A percentile compares a stretch with the other conserved stretches of the same genome.
Evolutionary conservation across 345 rosid species (phyloP).

Genomic region (Eucalyptus regnans): DNA sequence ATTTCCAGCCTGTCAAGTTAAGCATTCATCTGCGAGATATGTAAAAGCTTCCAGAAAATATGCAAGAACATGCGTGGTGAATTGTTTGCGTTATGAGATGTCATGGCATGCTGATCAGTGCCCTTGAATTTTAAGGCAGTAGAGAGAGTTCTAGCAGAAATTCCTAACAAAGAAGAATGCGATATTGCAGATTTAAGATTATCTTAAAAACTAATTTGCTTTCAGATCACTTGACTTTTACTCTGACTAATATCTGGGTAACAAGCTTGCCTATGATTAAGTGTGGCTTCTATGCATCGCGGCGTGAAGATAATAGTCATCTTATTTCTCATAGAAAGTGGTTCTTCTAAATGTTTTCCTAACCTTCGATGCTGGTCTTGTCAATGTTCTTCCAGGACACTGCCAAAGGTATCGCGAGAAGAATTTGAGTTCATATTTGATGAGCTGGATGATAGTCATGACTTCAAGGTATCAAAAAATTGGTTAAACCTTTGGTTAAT

Average conservation of each 20-base stretch:
- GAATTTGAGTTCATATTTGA: slow-evolving; percentile 84
- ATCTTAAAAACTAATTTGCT: background rate
- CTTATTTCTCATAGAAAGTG: background rate
- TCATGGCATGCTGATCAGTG: background rate
- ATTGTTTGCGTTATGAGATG: background rate
- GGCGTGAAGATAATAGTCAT: background rate
- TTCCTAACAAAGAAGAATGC: background rate
- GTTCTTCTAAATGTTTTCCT: background rate
- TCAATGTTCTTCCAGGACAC: slow-evolving; percentile 32
- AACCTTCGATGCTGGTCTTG: background rate
- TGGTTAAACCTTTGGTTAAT: background rate
- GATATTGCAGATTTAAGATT: background rate
- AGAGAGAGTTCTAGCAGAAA: background rate
- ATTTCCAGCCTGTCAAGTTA: background rate
- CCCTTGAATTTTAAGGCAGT: background rate
- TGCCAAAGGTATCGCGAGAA: slow-evolving; percentile 78
- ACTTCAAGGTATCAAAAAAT: slow-evolving; percentile 63
- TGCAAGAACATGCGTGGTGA: background rate
- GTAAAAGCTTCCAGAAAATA: background rate
- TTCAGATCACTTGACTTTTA: background rate
- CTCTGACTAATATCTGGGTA: background rate
- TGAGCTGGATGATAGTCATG: slow-evolving; percentile 87
- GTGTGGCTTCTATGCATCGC: background rate
- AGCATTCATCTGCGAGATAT: background rate
- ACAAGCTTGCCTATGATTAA: background rate